phyloP scores from a whole-genome alignment of 371 early-diverging fungal genomes.

The Basidiobolus meristosporus region DNA sequence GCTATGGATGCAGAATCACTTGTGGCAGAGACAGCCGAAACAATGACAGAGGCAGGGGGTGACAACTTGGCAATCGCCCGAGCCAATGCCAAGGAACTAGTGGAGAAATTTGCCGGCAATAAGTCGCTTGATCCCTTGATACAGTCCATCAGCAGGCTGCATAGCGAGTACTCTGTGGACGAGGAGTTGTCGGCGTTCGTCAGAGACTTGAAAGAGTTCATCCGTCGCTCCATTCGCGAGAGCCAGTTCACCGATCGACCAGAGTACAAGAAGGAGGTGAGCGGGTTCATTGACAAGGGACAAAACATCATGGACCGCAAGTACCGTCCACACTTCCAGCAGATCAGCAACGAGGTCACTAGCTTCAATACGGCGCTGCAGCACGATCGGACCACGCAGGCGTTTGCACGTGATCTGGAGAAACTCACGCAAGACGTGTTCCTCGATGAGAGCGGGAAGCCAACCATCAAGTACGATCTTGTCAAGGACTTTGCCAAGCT shows the following conservation, averaged over 20 bases:
- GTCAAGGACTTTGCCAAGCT: too few relatives aligned
- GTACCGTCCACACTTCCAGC: neutral
- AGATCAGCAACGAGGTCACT: neutral
- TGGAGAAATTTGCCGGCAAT: neutral
- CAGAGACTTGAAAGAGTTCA: neutral
- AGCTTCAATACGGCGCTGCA: neutral
- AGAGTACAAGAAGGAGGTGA: neutral
- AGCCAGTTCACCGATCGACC: neutral
- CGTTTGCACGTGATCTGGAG: neutral
- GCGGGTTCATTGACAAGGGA: neutral
- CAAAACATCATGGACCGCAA: neutral
- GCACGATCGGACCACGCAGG: neutral
- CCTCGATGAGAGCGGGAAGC: too few relatives aligned
- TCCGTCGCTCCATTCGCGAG: neutral
- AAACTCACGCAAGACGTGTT: neutral
- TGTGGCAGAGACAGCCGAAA: neutral
- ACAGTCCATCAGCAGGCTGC: neutral
- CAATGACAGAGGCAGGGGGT: neutral
- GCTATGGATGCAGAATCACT: neutral
- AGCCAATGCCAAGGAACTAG: neutral
- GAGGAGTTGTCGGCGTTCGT: neutral
- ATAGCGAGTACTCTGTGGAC: neutral
- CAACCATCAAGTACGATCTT: too few relatives aligned
- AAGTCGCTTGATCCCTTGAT: neutral
- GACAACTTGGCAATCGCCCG: neutral